Evolutionary conservation across 345 rosid genomes (phyloP).

Genomic region (Populus simonii): DNA sequence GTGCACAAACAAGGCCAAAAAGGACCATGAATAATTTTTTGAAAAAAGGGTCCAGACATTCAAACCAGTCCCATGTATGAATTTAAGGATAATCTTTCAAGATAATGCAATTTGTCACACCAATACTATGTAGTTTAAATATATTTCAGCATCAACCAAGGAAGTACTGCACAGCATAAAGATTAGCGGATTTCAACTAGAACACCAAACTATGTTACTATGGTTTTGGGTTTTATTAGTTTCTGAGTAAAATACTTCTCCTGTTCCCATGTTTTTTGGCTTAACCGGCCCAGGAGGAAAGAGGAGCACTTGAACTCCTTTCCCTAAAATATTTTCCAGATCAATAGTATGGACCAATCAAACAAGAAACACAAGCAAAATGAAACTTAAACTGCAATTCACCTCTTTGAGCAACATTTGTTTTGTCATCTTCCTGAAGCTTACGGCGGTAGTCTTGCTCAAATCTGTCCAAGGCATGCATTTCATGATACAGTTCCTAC

Average conservation of each 20-base stretch:
- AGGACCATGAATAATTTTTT: not conserved
- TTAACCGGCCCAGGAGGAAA: not conserved
- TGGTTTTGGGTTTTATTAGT: too few species aligned
- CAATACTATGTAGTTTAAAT: not conserved
- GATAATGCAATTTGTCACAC: not conserved
- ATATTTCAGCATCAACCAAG: not conserved
- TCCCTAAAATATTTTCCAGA: not conserved
- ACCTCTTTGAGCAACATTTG: slow-evolving; percentile 73
- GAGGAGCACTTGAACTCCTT: not conserved
- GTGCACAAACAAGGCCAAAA: not conserved
- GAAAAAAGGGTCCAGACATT: not conserved
- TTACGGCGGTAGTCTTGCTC: slow-evolving; percentile 96
- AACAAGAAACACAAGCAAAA: not conserved
- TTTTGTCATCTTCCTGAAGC: slow-evolving; percentile 84
- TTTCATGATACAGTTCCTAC: slow-evolving; percentile 96
- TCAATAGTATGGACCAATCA: not conserved
- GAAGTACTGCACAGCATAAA: not conserved
- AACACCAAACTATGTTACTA: not conserved
- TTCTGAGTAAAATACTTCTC: too few species aligned
- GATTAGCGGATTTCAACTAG: not conserved
- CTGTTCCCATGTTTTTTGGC: too few species aligned
- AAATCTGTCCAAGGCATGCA: slow-evolving; percentile 94
- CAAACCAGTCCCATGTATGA: not conserved
- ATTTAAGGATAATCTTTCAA: not conserved
- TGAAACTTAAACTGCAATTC: not conserved